Percentiles rank a stretch among this genome's conserved stretches.
These are phyloP conservation scores for Microcera coccophila DNA, from an alignment of 2,329 filamentous ascomycete species.

Conservation along the genomic window DNA sequence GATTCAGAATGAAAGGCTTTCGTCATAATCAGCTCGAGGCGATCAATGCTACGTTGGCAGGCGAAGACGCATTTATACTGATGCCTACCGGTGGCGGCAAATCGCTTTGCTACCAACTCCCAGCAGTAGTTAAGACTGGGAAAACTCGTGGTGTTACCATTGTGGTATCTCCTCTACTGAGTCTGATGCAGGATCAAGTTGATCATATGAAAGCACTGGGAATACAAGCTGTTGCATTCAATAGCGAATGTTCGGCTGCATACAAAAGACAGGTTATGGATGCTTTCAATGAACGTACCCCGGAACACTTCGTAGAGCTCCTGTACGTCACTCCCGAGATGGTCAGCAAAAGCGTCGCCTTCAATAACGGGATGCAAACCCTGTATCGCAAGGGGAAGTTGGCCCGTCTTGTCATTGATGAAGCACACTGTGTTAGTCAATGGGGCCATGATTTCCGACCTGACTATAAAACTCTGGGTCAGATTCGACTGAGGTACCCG, in stretches of 20 bases:
- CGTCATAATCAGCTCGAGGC: slow-evolving; percentile 89
- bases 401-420: slow-evolving; percentile 91
- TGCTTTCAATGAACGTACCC: slow-evolving; percentile 57
- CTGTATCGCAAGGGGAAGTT: slow-evolving; percentile 70
- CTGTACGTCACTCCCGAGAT: slow-evolving; percentile 97
- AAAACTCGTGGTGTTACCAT: slow-evolving; percentile 83
- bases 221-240: slow-evolving; percentile 78
- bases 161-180: slow-evolving; percentile 90
- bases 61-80: slow-evolving; percentile 87
- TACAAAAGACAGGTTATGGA: slow-evolving; percentile 65
- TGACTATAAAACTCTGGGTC: slow-evolving; percentile 85
- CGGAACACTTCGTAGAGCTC: slow-evolving; percentile 76
- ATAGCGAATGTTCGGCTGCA: slow-evolving; percentile 64
- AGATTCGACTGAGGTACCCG: slow-evolving; percentile 67
- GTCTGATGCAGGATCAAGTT: slow-evolving; percentile 97
- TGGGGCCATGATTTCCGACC: slow-evolving; percentile 98
- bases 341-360: slow-evolving; percentile 74
- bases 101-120: slow-evolving; percentile 93
- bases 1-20: slow-evolving; percentile 82
- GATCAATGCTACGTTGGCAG: slow-evolving; percentile 85
- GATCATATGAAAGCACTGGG: slow-evolving; percentile 70
- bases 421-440: slow-evolving; percentile 98
- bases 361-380: slow-evolving; percentile 61
- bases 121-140: slow-evolving; percentile 76
- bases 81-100: slow-evolving; percentile 99